A percentile compares a stretch with the other conserved stretches of the same genome.
Evolutionary conservation across 768 basidiomycete genomes (phyloP).

Genomic region (Hygrocybe punicea): DNA sequence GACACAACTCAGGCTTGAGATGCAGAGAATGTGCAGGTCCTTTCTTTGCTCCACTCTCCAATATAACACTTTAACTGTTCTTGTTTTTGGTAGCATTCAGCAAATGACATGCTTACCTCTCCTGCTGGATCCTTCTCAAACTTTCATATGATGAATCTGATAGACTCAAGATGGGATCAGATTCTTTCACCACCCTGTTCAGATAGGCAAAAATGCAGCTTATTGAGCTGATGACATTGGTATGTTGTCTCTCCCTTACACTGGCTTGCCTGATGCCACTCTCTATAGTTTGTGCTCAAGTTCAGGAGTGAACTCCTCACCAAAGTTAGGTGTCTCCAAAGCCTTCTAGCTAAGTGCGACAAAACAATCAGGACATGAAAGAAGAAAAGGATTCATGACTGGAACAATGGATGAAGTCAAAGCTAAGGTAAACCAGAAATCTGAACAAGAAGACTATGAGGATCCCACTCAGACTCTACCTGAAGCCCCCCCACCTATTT

Average conservation of each 20-base stretch:
- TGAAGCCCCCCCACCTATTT: no score
- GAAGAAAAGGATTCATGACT: no score
- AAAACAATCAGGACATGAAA: no score
- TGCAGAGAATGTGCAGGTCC: slow-evolving; percentile 60
- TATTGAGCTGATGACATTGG: slow-evolving; percentile 90
- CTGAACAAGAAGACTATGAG: no score
- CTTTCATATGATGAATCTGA: no score
- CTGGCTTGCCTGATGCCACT: slow-evolving; percentile 6
- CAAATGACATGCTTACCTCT: slow-evolving; percentile 47
- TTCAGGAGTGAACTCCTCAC: no score
- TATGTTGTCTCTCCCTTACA: slow-evolving; percentile 43
- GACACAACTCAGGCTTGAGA: slow-evolving; percentile 78
- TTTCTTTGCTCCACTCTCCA: slow-evolving; percentile 4
- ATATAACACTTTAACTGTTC: background rate
- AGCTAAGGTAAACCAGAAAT: no score
- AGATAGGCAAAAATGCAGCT: slow-evolving; percentile 85
- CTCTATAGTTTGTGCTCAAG: no score
- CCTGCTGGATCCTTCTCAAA: slow-evolving; percentile 58
- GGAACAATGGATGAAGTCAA: no score
- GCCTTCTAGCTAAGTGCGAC: no score
- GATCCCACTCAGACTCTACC: no score
- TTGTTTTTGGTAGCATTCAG: slow-evolving; percentile 33
- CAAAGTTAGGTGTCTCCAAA: no score
- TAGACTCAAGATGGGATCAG: slow-evolving; percentile 51
- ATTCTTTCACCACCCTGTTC: slow-evolving; percentile 77